Conservation (phyloP, 2,329 filamentous ascomycete species). For the Xylariaceae sp. region DNA sequence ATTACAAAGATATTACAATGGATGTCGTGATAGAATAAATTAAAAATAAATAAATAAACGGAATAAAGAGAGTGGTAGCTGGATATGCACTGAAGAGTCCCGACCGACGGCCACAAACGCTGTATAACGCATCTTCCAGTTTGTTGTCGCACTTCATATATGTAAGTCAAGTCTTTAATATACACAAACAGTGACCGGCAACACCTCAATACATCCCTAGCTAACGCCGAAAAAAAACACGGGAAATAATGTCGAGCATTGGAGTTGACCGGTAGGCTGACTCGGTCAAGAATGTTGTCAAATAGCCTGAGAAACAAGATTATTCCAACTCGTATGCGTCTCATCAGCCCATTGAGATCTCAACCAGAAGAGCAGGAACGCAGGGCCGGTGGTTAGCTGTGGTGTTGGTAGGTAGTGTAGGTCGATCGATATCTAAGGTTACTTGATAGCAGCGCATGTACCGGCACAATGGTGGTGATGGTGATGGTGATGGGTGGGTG, state of each 20-base stretch:
- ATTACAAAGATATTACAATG: background rate
- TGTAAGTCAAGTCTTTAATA: background rate
- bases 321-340: constrained; percentile 10
- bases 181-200: background rate
- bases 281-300: constrained; percentile 4
- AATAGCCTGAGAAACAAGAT: background rate
- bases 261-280: background rate
- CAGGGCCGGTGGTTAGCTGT: constrained; percentile 10
- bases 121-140: constrained; percentile 4
- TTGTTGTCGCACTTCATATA: background rate
- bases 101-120: constrained; percentile 3
- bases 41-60: background rate
- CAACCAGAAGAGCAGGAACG: constrained; percentile 12
- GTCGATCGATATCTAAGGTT: background rate
- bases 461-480: background rate
- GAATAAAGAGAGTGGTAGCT: background rate
- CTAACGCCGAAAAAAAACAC: background rate
- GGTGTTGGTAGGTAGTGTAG: constrained; percentile 2
- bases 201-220: background rate
- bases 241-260: background rate
- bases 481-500: background rate
- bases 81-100: background rate
- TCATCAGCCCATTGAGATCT: constrained; percentile 1
- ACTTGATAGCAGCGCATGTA: background rate
- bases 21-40: background rate